phyloP scores from a whole-genome alignment of 1,284 basidiomycete genomes.

The Coriolopsis trogii region DNA sequence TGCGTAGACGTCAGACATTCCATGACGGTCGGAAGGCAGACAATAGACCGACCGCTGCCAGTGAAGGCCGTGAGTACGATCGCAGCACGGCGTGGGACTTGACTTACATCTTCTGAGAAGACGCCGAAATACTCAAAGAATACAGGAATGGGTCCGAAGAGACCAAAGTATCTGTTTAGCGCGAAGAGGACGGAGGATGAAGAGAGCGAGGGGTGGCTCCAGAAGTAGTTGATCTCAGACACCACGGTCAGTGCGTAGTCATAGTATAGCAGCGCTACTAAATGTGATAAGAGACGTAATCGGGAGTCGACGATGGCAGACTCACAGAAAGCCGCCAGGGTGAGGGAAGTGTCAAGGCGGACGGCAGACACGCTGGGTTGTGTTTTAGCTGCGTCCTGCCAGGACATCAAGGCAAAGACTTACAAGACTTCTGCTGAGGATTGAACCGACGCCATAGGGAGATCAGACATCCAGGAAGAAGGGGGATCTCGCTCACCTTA shows the following conservation, averaged over 20 bases:
- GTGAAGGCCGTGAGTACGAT: too few species aligned
- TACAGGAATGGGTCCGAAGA: conserved; percentile 22
- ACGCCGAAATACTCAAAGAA: conserved; percentile 16
- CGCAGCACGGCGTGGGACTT: not conserved
- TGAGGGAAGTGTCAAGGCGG: conserved; percentile 15
- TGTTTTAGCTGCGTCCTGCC: too few species aligned
- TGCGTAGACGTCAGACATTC: too few species aligned
- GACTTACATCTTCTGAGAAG: conserved; percentile 15
- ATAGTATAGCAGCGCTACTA: conserved; percentile 19
- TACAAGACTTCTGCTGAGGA: too few species aligned
- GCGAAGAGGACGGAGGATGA: conserved; percentile 16
- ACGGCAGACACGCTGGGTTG: too few species aligned
- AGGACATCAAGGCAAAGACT: too few species aligned
- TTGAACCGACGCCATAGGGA: too few species aligned
- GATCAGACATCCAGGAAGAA: too few species aligned
- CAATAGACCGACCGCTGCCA: too few species aligned
- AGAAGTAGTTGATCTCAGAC: conserved; percentile 18
- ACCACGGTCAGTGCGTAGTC: conserved; percentile 19
- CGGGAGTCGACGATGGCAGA: not conserved
- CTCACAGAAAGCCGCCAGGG: conserved; percentile 18
- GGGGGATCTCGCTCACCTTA: too few species aligned
- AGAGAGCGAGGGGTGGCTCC: conserved; percentile 12
- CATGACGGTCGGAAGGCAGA: too few species aligned
- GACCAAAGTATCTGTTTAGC: conserved; percentile 18
- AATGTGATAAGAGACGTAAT: not conserved